These are phyloP conservation scores for Vararia minispora DNA, from an alignment of 768 basidiomycete species.

Conservation along the genomic window DNA sequence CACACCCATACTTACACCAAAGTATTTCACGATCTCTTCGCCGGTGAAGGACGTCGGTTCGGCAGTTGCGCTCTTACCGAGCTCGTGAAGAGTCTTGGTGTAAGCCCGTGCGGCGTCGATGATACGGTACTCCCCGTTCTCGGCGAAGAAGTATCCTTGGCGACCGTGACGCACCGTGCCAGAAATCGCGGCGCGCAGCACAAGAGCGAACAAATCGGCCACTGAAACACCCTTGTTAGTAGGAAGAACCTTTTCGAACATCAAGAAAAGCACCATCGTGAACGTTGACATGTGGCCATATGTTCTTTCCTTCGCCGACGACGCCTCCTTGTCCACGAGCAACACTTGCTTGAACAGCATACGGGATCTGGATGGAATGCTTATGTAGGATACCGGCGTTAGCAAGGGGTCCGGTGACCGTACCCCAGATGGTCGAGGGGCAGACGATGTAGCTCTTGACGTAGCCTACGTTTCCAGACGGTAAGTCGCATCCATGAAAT, in stretches of 20 bases:
- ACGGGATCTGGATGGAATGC: slow-evolving; percentile 42
- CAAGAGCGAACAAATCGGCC: slow-evolving; percentile 28
- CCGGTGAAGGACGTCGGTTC: slow-evolving; percentile 33
- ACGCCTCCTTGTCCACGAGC: slow-evolving; percentile 39
- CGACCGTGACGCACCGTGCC: slow-evolving; percentile 20
- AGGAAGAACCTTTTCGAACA: slow-evolving; percentile 8
- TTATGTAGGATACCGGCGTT: slow-evolving; percentile 41
- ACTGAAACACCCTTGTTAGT: slow-evolving; percentile 23
- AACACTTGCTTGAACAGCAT: slow-evolving; percentile 32
- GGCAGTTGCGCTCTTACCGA: slow-evolving; percentile 21
- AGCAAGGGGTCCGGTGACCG: slow-evolving; percentile 35
- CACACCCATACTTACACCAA: slow-evolving; percentile 14
- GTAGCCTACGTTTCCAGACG: slow-evolving; percentile 25
- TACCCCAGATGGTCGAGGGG: slow-evolving; percentile 50
- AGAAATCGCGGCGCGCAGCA: slow-evolving; percentile 28
- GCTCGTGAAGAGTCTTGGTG: slow-evolving; percentile 23
- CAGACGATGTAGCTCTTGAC: slow-evolving; percentile 40
- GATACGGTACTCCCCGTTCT: slow-evolving; percentile 22
- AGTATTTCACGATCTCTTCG: slow-evolving; percentile 31
- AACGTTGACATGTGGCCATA: slow-evolving; percentile 51
- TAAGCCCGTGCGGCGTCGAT: slow-evolving; percentile 26
- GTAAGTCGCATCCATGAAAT: neutral
- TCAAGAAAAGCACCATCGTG: slow-evolving; percentile 29
- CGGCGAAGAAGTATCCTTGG: slow-evolving; percentile 27
- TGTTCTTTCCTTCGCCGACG: slow-evolving; percentile 44